Evolutionary conservation across 306 rosid species (phyloP), one percentile per base, ranked within the genome.

Genomic region (Cucurbita moschata): DNA sequence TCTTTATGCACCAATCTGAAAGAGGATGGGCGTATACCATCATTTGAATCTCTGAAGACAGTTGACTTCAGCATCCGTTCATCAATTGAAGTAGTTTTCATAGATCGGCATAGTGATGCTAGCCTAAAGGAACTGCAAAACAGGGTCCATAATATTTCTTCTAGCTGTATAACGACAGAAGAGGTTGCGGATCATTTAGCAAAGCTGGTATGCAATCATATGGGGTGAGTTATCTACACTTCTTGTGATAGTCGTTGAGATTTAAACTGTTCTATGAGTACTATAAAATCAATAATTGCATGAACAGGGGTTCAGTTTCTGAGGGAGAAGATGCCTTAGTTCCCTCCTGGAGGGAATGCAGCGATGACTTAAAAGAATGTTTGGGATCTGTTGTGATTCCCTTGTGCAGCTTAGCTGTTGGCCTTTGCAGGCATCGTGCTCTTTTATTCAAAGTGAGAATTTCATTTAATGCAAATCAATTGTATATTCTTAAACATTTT

Each of bases 341-440:
- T 72, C 80, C 96, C 78, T 70, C 75, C 62, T 91, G 97, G 99
- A 89, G 82, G 71, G 96, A 87, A 80, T 83, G 89, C 89, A 91
- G 89, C 54, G 80, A 84, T 79, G 92, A 91, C 72, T 83, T 89
- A 72, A 95, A 88, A 83, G 88, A 88, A 62, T 88, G 96, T 85
- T 83, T 91, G 79, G 90, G 96, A 72, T 91, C 97, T 79, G 87
- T 91, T 71, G 99, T 94, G 78, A 79, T 95, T 87, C 99, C 97
- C 19, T 80, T 95, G 71, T 90, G 99, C 80, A 91, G 96, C 85
- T 84, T 95, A 70, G 86, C 97, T 38, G 79, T 84, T 71, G 99
- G 99, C 87, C 92, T 89, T 53, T 95, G 99, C 84, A 88, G 96
- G 82, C 99, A 95, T 82, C 99, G 99, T 60, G 87, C 99, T 73